Base-by-base conservation (phyloP, 2,329 filamentous ascomycete genomes). In the Aspergillus ibericus region DNA sequence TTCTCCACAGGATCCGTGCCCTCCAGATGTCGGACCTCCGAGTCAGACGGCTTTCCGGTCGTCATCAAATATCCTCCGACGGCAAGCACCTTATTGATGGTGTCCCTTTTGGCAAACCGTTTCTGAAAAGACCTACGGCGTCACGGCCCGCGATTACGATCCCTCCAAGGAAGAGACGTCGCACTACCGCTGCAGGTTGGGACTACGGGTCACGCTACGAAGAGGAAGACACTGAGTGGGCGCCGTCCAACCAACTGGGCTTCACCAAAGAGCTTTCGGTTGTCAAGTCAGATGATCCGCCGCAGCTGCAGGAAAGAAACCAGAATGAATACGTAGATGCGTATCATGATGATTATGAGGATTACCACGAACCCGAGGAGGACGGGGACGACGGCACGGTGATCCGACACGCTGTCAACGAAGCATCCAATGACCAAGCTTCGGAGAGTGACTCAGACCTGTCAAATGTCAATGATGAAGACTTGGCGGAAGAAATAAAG, bases 11-110 rank as follows among this genome's bases (percentile, higher is more conserved):
- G 51, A 92, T 97, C 64, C 89, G 92, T 51, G 87, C 91, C 10
- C 83, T 97, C 36, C 82, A 89, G 55, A 87, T 85, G 22, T 84
- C 88, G 44, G 93, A 98, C 71, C 76, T 95, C 8, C 86, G 87
- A 68, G 83, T 87, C 49, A 83, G 92, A 64, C 85, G 85, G 55
- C 77, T 96, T 10, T 88, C 86, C 58, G 93, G 93, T 25, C 86
- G 93, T 49, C 81, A 89, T 63, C 93, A 97, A 73, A 96, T 97
- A 54, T 87, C 89, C 0, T 68, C 78, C 1, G 89, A 91, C 72
- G 93, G 93, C 4, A 88, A 83, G 64, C 92, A 93, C 70, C 81
- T 97, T 5, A 83, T 95, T 10, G 93, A 98, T 71, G 93, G 93
- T 3, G 81, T 96, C 18, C 85, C 92, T 0, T 96, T 93, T 72